These are phyloP conservation scores for Fusarium brevicatenulatum DNA, from an alignment of 2,329 filamentous ascomycete species.

Conservation along the genomic window DNA sequence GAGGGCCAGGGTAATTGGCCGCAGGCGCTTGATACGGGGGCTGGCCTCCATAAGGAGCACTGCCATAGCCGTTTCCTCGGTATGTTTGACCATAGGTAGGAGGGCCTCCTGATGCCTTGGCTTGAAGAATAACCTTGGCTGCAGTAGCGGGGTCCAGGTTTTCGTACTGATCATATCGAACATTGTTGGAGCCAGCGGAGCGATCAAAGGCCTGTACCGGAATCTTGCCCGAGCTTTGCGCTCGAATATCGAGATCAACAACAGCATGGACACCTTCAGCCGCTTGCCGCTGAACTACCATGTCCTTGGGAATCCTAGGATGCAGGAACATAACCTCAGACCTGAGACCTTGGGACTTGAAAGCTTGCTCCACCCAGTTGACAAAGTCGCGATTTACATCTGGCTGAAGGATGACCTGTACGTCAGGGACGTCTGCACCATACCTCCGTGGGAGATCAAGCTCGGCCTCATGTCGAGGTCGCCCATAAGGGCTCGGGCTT, in stretches of 20 bases:
- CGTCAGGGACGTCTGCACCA: constrained; percentile 82
- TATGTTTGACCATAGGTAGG: constrained; percentile 48
- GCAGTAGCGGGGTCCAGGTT: constrained; percentile 82
- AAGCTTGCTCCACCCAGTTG: constrained; percentile 80
- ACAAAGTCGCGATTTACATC: constrained; percentile 84
- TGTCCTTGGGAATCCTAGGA: constrained; percentile 78
- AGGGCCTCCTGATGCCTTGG: constrained; percentile 60
- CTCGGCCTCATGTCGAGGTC: constrained; percentile 62
- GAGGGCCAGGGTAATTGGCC: constrained; percentile 43
- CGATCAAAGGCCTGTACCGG: constrained; percentile 88
- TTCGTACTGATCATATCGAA: constrained; percentile 88
- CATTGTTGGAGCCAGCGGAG: constrained; percentile 75
- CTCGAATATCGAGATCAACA: constrained; percentile 75
- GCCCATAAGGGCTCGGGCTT: constrained; percentile 72
- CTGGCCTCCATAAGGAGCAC: constrained; percentile 48
- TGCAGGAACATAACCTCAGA: constrained; percentile 84
- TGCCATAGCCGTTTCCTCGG: constrained; percentile 40
- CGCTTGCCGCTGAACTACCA: constrained; percentile 86
- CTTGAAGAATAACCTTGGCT: constrained; percentile 80
- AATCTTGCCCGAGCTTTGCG: constrained; percentile 78
- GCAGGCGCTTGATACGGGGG: constrained; percentile 43
- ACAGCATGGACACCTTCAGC: constrained; percentile 90
- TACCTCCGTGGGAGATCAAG: constrained; percentile 79
- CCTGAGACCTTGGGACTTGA: constrained; percentile 75
- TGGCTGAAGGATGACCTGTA: constrained; percentile 86